Evolutionary conservation across 371 early-diverging fungal genomes (phyloP), one percentile per base, ranked within the genome.

Genomic region (Agmasoma carcini): DNA sequence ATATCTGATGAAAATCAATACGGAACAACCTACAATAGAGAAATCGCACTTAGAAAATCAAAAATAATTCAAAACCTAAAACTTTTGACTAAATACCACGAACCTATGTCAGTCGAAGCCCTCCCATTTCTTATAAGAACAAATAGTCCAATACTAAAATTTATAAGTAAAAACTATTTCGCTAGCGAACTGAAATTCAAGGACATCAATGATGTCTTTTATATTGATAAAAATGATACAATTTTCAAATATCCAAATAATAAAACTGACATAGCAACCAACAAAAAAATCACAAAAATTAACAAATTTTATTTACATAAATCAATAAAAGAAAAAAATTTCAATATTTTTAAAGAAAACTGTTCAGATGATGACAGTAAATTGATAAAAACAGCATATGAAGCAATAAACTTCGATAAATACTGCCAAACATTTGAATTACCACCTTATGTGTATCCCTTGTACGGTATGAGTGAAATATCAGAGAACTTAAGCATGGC

Each of bases 381-480:
- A n/a, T 27, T 49, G 7, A 31, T 43, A 7, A n/a, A 22, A n/a
- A 7, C 9, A 9, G n/a, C 7, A 14, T 7, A 37, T 43, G 25
- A 37, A 7, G 33, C 37, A 23, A 7, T 37, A 29, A 31, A 49
- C 50, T 31, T 49, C 11, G n/a, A 9, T 7, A n/a, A 14, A 43
- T 15, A 43, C 50, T 43, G n/a, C 17, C 7, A 43, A n/a, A 17
- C 7, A 7, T 49, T 49, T 43, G 50, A 17, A 29, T 11, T 30
- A 7, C 7, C 34, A 11, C 50, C n/a, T 9, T 15, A 37, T 11
- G 29, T 49, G 17, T 49, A 49, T 49, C 50, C 50, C 30, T 7
- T 11, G 7, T 49, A 49, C 30, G 50, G 50, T 7, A 11, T 49
- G 14, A 43, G 34, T 15, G 50, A 49, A 43, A 49, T 49, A 11